These are phyloP conservation scores for Termitomyces sp. DNA, from an alignment of 768 basidiomycete species.

Conservation along the genomic window DNA sequence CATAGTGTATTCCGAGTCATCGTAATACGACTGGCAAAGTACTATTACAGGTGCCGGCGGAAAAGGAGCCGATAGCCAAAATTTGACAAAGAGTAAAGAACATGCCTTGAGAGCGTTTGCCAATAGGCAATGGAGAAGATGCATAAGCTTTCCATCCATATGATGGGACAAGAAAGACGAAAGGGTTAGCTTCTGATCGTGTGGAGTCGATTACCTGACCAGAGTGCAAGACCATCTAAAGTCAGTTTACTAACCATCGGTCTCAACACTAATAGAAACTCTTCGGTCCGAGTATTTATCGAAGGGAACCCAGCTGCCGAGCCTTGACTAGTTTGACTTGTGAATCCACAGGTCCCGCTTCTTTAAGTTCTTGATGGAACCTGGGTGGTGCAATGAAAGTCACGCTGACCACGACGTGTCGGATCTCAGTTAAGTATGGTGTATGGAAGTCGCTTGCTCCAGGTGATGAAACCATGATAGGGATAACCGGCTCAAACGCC, in stretches of 20 bases:
- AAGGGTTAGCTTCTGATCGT: conserved; percentile 1
- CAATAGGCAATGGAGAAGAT: neutral
- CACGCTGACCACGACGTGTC: neutral
- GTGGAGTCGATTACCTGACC: neutral
- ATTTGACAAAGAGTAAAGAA: neutral
- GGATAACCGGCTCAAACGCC: neutral
- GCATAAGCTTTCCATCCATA: neutral
- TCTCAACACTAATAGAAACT: neutral
- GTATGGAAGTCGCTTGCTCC: neutral
- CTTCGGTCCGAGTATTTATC: neutral
- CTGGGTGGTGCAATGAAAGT: neutral
- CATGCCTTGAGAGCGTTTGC: neutral
- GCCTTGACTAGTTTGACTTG: neutral
- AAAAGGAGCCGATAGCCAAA: neutral
- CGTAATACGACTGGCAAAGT: neutral
- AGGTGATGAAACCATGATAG: neutral
- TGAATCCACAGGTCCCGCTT: neutral
- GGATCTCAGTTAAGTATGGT: conserved; percentile 1
- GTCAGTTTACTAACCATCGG: neutral
- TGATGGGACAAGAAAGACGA: neutral
- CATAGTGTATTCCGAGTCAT: no score
- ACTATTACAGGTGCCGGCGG: neutral
- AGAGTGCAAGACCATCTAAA: neutral
- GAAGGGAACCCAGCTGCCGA: neutral
- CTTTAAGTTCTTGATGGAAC: neutral